These are phyloP conservation scores for Aspergillus egyptiacus DNA, from an alignment of 495 filamentous ascomycete species.

Conservation along the genomic window DNA sequence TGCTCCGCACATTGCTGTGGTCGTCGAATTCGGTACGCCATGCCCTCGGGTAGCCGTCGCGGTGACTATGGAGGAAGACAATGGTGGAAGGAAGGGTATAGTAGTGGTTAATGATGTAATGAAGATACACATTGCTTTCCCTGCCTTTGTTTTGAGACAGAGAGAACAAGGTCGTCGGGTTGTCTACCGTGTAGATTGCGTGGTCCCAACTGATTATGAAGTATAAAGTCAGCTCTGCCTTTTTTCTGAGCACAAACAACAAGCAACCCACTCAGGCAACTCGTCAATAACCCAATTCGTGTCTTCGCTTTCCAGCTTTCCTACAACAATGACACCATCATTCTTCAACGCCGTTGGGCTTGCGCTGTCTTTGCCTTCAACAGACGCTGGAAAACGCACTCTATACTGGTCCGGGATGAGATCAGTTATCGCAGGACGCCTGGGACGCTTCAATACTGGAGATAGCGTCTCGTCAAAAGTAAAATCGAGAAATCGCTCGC, in stretches of 20 bases:
- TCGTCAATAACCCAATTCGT: constrained; percentile 37
- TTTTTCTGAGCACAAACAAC: no score
- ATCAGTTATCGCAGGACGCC: neutral
- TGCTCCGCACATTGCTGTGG: constrained; percentile 47
- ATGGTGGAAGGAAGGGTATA: constrained; percentile 58
- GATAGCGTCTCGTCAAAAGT: neutral
- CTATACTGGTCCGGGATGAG: neutral
- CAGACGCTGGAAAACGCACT: neutral
- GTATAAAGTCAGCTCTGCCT: no score
- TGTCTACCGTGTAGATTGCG: constrained; percentile 62
- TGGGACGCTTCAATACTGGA: neutral
- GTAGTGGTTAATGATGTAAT: constrained; percentile 68
- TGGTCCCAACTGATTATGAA: constrained; percentile 51
- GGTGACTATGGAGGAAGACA: constrained; percentile 64
- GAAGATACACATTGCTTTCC: constrained; percentile 70
- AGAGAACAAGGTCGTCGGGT: constrained; percentile 45
- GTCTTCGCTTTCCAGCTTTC: constrained; percentile 32
- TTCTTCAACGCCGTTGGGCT: neutral
- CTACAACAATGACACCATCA: constrained; percentile 36
- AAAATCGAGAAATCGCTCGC: no score
- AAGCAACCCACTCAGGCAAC: no score
- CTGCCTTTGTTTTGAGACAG: constrained; percentile 60
- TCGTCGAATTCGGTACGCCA: constrained; percentile 60
- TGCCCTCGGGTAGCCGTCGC: constrained; percentile 39
- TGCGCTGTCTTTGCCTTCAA: neutral